Base-by-base conservation (phyloP, 805 yeast genomes). In the Monosporozyma aerobia region DNA sequence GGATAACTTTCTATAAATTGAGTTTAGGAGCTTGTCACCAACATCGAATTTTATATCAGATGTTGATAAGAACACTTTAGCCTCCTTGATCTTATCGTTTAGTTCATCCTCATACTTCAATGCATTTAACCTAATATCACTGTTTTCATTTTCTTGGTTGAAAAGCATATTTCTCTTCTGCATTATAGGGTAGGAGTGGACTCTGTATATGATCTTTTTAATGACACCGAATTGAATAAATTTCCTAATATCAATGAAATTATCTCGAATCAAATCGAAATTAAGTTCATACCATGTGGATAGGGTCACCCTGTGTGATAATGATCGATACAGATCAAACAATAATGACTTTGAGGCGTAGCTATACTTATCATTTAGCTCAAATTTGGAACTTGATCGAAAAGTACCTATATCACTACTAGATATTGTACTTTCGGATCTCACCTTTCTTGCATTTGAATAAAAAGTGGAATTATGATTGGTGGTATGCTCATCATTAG, bases 201-300 rank as follows among this genome's bases (percentile, higher is more conserved):
- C 86, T 50, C 97, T 71, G 64, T 90, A 90, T 8, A 95, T 84
- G 5, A 94, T 62, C 0, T 95, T 89, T 55, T 89, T 78, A 25
- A 88, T 72, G 2, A 88, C 77, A 1, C 99, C 99, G 73, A 90
- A 94, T 19, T 90, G 81, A 22, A 94, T 73, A 59, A 94, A 87
- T 51, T 95, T 72, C 56, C 98, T 75, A 3, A 94, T 73, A 67
- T 94, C 99, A 44, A 95, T 80, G 56, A 81, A 77, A 29, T 71
- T 66, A 16, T 57, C 58, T 25, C 70, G 62, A 16, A 94, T 70
- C 3, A 71, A 69, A 47, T 77, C 77, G 41, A 73, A 73, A 62
- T 94, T 83, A 54, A 81, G 85, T 27, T 76, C 61, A 63, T 81
- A 87, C 98, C 99, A 95, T 25, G 85, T 87, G 55, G 81, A 81